A percentile compares a stretch with the other conserved stretches of the same genome.
Evolutionary conservation across 2,329 filamentous ascomycete species (phyloP).

Genomic region (Fusarium sp.): DNA sequence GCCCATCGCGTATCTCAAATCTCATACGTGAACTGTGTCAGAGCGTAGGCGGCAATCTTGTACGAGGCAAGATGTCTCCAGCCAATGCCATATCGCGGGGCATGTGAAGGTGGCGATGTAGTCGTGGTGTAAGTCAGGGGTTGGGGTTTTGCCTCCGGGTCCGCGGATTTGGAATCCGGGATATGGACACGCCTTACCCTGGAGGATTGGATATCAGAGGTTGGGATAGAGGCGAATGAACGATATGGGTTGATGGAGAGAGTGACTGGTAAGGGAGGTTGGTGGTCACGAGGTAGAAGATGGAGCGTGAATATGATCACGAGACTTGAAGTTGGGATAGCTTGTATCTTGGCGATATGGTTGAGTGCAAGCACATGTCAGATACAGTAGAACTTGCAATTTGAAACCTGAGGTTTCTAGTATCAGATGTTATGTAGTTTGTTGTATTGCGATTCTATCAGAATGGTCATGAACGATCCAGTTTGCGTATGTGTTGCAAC

Average conservation of each 20-base stretch:
- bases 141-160: slow-evolving; percentile 23
- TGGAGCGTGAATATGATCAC: slow-evolving; percentile 10
- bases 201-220: not conserved
- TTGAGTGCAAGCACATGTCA: not conserved
- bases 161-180: slow-evolving; percentile 9
- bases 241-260: not conserved
- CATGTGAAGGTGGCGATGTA: slow-evolving; percentile 11
- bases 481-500: not conserved
- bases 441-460: not conserved
- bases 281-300: not conserved
- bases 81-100: slow-evolving; percentile 23
- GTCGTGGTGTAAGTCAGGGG: slow-evolving; percentile 8
- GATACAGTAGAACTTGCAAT: not conserved
- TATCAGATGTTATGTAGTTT: not conserved
- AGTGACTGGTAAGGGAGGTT: not conserved
- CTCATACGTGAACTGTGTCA: slow-evolving; percentile 9
- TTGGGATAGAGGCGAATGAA: not conserved
- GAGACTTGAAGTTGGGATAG: not conserved
- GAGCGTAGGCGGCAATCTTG: slow-evolving; percentile 12
- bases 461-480: not conserved
- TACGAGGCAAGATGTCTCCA: slow-evolving; percentile 9
- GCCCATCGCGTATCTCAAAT: slow-evolving; percentile 12
- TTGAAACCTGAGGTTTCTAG: not conserved
- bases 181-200: slow-evolving; percentile 33
- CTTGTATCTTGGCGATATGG: not conserved